These are phyloP conservation scores for Inonotus obliquus DNA, from an alignment of 1,284 basidiomycete genomes.

Conservation along the genomic window DNA sequence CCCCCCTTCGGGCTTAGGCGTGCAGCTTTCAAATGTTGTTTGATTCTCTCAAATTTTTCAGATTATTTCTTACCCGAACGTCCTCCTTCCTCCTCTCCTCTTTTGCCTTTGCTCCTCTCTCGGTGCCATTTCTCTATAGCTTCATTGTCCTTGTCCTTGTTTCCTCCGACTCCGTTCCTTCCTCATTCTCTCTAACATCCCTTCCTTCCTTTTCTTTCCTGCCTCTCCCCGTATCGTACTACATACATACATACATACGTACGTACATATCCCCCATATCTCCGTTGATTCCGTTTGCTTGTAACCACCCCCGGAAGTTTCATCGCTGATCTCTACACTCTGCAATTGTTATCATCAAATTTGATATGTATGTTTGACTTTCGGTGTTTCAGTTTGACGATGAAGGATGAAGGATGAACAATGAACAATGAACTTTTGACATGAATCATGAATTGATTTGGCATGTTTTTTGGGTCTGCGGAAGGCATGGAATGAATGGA, in stretches of 20 bases:
- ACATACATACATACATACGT: too few species aligned
- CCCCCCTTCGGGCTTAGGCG: neutral
- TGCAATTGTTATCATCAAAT: neutral
- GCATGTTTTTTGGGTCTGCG: too few species aligned
- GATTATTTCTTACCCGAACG: neutral
- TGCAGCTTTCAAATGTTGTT: neutral
- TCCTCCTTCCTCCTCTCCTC: too few species aligned
- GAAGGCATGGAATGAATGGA: too few species aligned
- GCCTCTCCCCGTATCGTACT: neutral
- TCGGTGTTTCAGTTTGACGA: too few species aligned
- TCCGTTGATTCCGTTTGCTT: neutral
- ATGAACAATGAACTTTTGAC: too few species aligned
- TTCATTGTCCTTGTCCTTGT: neutral
- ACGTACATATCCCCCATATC: too few species aligned
- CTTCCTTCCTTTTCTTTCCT: neutral
- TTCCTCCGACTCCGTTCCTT: neutral
- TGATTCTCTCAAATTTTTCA: neutral
- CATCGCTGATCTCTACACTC: neutral
- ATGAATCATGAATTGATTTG: too few species aligned
- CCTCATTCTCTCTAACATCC: neutral
- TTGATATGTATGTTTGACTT: neutral
- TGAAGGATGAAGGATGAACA: too few species aligned
- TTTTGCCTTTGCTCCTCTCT: neutral
- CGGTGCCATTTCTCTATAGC: neutral
- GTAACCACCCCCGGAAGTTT: neutral